phyloP scores from a whole-genome alignment of 305 asterid genomes.

The Rubia tinctorum region DNA sequence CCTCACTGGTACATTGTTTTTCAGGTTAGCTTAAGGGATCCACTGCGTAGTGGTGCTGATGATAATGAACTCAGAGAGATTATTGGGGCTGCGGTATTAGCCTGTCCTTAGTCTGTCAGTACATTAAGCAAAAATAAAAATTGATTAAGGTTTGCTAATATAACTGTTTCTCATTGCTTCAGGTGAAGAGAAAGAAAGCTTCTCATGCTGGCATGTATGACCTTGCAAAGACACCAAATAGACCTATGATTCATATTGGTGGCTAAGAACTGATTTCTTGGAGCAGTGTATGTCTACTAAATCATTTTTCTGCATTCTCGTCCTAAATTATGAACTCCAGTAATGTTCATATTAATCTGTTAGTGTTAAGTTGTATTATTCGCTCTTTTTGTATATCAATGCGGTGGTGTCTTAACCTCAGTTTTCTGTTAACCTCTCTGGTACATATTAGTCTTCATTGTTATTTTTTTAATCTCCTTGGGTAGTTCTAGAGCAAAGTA shows the following conservation, averaged over 20 bases:
- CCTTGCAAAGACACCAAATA: slow-evolving; percentile 87
- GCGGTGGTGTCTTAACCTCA: neutral
- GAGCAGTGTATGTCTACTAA: neutral
- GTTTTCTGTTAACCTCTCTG: neutral
- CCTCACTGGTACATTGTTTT: slow-evolving; percentile 2
- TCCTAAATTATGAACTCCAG: neutral
- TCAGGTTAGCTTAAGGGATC: slow-evolving; percentile 97
- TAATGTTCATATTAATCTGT: neutral
- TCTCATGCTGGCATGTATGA: slow-evolving; percentile 97
- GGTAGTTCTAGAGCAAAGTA: neutral
- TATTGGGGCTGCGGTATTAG: slow-evolving; percentile 75
- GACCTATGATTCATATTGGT: slow-evolving; percentile 98
- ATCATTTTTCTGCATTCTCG: neutral
- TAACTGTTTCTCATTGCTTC: slow-evolving; percentile 24
- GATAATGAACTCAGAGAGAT: slow-evolving; percentile 75
- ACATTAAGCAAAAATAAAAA: neutral
- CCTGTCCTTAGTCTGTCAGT: slow-evolving; percentile 13
- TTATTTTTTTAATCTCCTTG: neutral
- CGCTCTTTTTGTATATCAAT: neutral
- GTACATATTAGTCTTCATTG: neutral
- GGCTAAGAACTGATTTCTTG: slow-evolving; percentile 41
- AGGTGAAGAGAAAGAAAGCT: slow-evolving; percentile 94
- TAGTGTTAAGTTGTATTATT: neutral
- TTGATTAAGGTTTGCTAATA: slow-evolving; percentile 1
- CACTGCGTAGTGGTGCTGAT: slow-evolving; percentile 74